phyloP scores from a whole-genome alignment of 2,329 filamentous ascomycete genomes.

The Graphiopsis chlorocephala region DNA sequence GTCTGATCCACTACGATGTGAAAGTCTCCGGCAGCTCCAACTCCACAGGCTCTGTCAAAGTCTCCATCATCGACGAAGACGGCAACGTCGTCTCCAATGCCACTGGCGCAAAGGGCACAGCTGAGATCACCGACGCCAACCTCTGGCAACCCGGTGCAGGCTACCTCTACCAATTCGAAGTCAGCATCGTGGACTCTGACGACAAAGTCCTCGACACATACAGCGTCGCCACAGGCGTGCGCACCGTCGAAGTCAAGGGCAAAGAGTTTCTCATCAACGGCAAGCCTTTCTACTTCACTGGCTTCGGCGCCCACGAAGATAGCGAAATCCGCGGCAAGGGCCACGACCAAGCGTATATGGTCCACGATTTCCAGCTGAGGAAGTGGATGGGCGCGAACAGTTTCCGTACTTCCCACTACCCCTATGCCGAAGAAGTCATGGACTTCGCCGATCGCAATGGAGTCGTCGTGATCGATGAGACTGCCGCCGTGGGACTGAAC shows the following conservation, averaged over 20 bases:
- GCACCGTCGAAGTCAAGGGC: slow-evolving; percentile 8
- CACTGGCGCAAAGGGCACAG: neutral
- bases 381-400: slow-evolving; percentile 15
- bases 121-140: neutral
- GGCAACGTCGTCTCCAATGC: neutral
- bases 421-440: slow-evolving; percentile 15
- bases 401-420: slow-evolving; percentile 16
- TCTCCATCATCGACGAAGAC: slow-evolving; percentile 6
- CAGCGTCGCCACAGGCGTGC: slow-evolving; percentile 7
- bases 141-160: slow-evolving; percentile 14
- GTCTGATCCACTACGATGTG: slow-evolving; percentile 13
- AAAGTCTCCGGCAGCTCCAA: neutral
- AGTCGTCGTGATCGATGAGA: slow-evolving; percentile 13
- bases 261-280: slow-evolving; percentile 14
- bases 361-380: slow-evolving; percentile 13
- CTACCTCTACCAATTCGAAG: slow-evolving; percentile 6
- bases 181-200: neutral
- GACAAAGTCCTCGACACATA: slow-evolving; percentile 3
- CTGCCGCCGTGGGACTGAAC: slow-evolving; percentile 2
- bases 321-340: slow-evolving; percentile 12
- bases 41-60: neutral
- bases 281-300: slow-evolving; percentile 16
- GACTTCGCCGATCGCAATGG: slow-evolving; percentile 14
- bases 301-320: slow-evolving; percentile 12
- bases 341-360: slow-evolving; percentile 9